A percentile compares a stretch with the other conserved stretches of the same genome.
Conservation (phyloP, 495 filamentous ascomycete species). For the Xylaria scruposa region DNA sequence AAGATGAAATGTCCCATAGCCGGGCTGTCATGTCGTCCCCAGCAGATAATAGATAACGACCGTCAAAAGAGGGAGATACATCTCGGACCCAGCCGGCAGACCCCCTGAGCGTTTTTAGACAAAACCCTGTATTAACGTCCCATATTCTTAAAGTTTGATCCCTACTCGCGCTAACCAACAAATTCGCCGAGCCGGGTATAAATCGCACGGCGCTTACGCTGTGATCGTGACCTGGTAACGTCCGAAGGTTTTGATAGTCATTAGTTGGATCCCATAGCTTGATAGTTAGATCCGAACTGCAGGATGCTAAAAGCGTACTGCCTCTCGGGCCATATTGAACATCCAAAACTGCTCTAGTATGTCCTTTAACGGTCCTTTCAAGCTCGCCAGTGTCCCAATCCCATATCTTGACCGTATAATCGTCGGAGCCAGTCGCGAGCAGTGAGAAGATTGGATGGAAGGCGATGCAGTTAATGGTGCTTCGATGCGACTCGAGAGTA, state of each 20-base stretch:
- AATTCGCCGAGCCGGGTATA: constrained; percentile 72
- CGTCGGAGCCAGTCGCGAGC: constrained; percentile 81
- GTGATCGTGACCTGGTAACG: constrained; percentile 80
- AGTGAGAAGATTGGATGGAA: constrained; percentile 84
- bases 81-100: constrained; percentile 77
- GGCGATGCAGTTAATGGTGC: constrained; percentile 73
- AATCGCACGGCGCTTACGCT: constrained; percentile 76
- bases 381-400: constrained; percentile 85
- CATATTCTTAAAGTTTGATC: constrained; percentile 75
- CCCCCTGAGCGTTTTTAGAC: constrained; percentile 70
- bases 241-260: constrained; percentile 84
- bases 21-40: constrained; percentile 73
- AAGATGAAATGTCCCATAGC: constrained; percentile 69
- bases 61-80: constrained; percentile 72
- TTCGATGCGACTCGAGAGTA: constrained; percentile 72
- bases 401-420: constrained; percentile 79
- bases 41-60: constrained; percentile 72
- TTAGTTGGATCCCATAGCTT: constrained; percentile 84
- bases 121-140: constrained; percentile 81
- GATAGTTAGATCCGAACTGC: constrained; percentile 78
- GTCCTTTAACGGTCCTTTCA: constrained; percentile 78
- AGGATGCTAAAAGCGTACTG: constrained; percentile 75
- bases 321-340: constrained; percentile 78
- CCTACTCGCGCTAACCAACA: constrained; percentile 71
- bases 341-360: constrained; percentile 77